Conservation (phyloP, 1,284 basidiomycete species). For the Heterobasidion parviporum region DNA sequence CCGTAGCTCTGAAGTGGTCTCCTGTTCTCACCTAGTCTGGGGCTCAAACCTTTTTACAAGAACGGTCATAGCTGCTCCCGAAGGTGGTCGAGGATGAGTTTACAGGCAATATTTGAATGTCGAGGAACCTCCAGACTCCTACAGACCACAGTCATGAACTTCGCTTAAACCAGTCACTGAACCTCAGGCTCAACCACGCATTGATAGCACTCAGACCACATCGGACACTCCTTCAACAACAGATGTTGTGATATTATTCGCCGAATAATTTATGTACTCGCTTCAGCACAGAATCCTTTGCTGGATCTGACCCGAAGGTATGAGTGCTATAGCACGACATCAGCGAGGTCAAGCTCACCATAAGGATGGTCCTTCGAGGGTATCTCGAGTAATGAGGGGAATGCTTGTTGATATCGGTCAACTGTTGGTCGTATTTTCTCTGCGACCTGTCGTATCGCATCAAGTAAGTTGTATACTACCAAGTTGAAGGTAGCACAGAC, state of each 20-base stretch:
- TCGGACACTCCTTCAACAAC: not conserved
- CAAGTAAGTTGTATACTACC: not conserved
- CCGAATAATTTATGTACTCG: conserved; percentile 96
- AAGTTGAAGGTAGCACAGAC: conserved; percentile 35
- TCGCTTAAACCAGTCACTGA: no score
- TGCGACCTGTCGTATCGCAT: conserved; percentile 55
- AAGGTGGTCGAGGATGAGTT: no score
- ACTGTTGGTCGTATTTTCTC: conserved; percentile 95
- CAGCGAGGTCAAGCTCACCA: conserved; percentile 36
- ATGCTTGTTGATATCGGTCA: conserved; percentile 92
- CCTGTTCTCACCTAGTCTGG: no score
- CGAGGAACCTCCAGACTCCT: no score
- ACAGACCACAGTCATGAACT: no score
- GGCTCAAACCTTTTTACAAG: no score
- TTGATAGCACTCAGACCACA: not conserved
- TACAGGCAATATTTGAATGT: no score
- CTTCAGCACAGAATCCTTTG: conserved; percentile 95
- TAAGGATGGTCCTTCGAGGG: conserved; percentile 94
- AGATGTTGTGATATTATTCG: conserved; percentile 38
- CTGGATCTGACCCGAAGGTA: conserved; percentile 61
- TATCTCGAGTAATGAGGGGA: conserved; percentile 96
- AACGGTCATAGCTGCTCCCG: no score
- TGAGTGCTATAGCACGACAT: not conserved
- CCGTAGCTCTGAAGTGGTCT: no score
- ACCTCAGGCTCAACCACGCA: no score